These are phyloP conservation scores for Plantago major DNA, from an alignment of 257 asterid genomes.

Conservation along the genomic window DNA sequence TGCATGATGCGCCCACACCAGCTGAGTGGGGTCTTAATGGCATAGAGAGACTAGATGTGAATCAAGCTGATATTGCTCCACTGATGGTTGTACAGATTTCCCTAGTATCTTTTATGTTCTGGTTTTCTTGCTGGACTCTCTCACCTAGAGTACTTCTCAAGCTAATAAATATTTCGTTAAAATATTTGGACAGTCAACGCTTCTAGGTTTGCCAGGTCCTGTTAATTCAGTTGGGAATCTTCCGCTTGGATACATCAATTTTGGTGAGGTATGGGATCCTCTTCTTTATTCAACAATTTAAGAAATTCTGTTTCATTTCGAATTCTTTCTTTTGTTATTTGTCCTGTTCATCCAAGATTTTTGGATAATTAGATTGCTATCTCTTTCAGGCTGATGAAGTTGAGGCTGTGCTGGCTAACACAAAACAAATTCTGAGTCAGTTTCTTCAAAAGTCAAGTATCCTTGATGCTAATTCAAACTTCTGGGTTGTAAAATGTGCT, in stretches of 20 bases:
- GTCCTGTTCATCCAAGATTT: slow-evolving; percentile 13
- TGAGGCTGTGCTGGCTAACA: slow-evolving; percentile 91
- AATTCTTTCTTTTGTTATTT: slow-evolving; percentile 5
- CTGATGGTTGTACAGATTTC: slow-evolving; percentile 63
- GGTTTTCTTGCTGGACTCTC: slow-evolving; percentile 4
- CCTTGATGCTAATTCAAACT: slow-evolving; percentile 26
- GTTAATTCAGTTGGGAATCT: slow-evolving; percentile 88
- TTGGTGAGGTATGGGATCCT: slow-evolving; percentile 48
- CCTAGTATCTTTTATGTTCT: slow-evolving; percentile 9
- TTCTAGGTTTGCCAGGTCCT: slow-evolving; percentile 90
- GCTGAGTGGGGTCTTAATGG: slow-evolving; percentile 87
- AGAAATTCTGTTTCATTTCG: slow-evolving; percentile 2
- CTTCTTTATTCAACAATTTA: slow-evolving; percentile 7
- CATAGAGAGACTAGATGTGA: slow-evolving; percentile 85
- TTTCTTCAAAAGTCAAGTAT: slow-evolving; percentile 81
- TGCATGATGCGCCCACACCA: slow-evolving; percentile 85
- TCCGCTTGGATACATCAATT: slow-evolving; percentile 70
- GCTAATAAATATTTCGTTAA: slow-evolving; percentile 23
- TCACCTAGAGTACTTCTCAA: slow-evolving; percentile 11
- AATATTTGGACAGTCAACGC: slow-evolving; percentile 71
- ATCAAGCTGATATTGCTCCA: slow-evolving; percentile 98
- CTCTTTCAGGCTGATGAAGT: slow-evolving; percentile 63
- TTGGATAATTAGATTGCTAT: slow-evolving; percentile 17
- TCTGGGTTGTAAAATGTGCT: slow-evolving; percentile 10
- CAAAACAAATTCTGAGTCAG: slow-evolving; percentile 85